Percentiles rank a stretch among this genome's conserved stretches.
Conservation (phyloP, 169 alveolate species). For the Plasmodium knowlesi region DNA sequence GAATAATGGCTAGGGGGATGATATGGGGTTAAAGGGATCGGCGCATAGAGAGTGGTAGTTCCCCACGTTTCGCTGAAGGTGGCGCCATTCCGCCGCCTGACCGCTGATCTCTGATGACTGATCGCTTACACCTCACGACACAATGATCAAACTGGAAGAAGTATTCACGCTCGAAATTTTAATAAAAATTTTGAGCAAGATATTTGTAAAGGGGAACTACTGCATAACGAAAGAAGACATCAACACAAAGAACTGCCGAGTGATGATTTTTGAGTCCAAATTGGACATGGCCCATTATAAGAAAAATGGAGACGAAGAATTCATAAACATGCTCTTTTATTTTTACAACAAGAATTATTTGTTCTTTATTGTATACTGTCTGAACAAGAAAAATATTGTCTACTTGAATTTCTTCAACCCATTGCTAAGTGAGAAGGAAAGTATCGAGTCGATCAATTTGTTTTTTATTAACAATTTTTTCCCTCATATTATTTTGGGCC, state of each 20-base stretch:
- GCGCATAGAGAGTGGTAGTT: not conserved
- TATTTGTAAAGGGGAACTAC: slow-evolving; percentile 43
- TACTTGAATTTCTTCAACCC: slow-evolving; percentile 65
- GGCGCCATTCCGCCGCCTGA: not conserved
- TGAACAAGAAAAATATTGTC: slow-evolving; percentile 60
- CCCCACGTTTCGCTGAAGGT: not conserved
- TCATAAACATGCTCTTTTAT: slow-evolving; percentile 52
- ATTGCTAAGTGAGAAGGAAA: slow-evolving; percentile 49
- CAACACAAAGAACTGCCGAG: slow-evolving; percentile 48
- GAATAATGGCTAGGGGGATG: not conserved
- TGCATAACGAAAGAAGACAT: slow-evolving; percentile 61
- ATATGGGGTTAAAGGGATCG: not conserved
- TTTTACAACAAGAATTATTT: slow-evolving; percentile 64
- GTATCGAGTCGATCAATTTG: slow-evolving; percentile 39
- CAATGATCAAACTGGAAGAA: slow-evolving; percentile 25
- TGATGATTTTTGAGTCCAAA: slow-evolving; percentile 42
- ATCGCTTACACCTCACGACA: not conserved
- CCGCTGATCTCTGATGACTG: not conserved
- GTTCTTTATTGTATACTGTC: slow-evolving; percentile 50
- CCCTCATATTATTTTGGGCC: slow-evolving; percentile 70
- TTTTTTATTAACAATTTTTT: slow-evolving; percentile 61
- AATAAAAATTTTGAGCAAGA: slow-evolving; percentile 50
- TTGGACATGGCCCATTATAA: not conserved
- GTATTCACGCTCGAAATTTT: slow-evolving; percentile 66
- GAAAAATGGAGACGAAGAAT: slow-evolving; percentile 23